These are phyloP conservation scores for Trypanosoma congolense DNA, from an alignment of 208 protist genomes.

Conservation along the genomic window DNA sequence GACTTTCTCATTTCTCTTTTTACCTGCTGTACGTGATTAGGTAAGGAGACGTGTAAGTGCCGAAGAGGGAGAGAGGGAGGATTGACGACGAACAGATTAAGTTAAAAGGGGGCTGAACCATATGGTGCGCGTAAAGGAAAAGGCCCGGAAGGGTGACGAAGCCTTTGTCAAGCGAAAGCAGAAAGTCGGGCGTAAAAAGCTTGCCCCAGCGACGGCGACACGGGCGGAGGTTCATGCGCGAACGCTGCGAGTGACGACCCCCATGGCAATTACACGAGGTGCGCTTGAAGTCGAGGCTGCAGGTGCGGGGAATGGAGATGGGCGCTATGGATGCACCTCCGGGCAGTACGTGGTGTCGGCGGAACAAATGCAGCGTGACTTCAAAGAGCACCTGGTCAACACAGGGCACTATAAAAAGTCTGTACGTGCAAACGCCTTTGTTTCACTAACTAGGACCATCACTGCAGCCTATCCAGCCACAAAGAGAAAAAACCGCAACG, in stretches of 20 bases:
- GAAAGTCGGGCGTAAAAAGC: constrained; percentile 80
- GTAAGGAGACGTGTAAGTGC: not conserved
- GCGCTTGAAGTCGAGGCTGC: constrained; percentile 1
- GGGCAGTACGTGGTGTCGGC: constrained; percentile 6
- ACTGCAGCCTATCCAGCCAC: constrained; percentile 2
- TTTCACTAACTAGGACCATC: constrained; percentile 31
- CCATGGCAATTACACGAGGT: constrained; percentile 31
- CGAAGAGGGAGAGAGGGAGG: not conserved
- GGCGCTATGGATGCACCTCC: not conserved
- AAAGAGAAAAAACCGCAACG: not conserved
- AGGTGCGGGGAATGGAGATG: constrained; percentile 1
- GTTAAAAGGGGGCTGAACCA: not conserved
- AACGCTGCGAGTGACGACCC: constrained; percentile 57
- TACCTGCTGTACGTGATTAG: too few relatives aligned
- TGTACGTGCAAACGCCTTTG: constrained; percentile 52
- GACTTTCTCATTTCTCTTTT: too few relatives aligned
- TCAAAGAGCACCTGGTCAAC: constrained; percentile 46
- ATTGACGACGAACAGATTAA: not conserved
- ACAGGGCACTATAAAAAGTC: constrained; percentile 63
- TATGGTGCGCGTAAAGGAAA: constrained; percentile 77
- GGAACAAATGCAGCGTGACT: constrained; percentile 22
- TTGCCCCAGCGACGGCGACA: constrained; percentile 70
- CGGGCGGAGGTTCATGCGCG: constrained; percentile 79
- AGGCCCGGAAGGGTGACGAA: constrained; percentile 79
- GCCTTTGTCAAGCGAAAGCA: constrained; percentile 70